Base-by-base conservation (phyloP, 169 alveolate genomes). In the Miamiensis avidus region DNA sequence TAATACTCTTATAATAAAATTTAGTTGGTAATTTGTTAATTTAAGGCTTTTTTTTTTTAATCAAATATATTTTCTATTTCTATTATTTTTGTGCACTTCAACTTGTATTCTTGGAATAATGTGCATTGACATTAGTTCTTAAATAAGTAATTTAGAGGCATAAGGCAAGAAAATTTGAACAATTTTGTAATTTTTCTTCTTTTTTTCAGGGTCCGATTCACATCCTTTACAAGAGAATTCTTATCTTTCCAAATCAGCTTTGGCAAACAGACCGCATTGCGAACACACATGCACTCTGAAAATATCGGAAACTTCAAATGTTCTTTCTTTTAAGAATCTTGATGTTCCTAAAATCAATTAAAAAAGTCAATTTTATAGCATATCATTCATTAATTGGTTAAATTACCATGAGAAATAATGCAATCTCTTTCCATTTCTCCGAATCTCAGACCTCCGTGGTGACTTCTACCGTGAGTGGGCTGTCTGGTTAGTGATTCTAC, bases 371-470 rank as follows among this genome's bases (percentile, higher is more conserved):
- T 32, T 32, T 1, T 32, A 49, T 49, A 78, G 0, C 33, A 27
- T n/a, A 15, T 49, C 16, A 31, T 33, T 16, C 0, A 33, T 29
- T 27, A 16, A 77, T 77, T 31, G 28, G 30, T 34, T 34, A 11
- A 49, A 0, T 31, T 81, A 86, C 90, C 99, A 93, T 99, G 99
- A 25, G 99, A 98, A 34, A 99, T 99, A 99, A 99, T 99, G 89
- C 99, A 99, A 89, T 99, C 99, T 49, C 99, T 97, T 93, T 99
- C 99, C 99, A 99, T 99, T 93, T 99, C 99, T n/a, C 99, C 99
- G 89, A 99, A 99, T 85, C 99, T 89, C 28, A 98, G 96, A 11
- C 99, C 99, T 31, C 99, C 99, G 75, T 97, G 99, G 89, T 99
- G 90, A 29, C 99, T 97, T 84, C 99, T 89, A 32, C 99, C 99